Conservation (phyloP, 805 yeast genomes). For the Metschnikowia similis region DNA sequence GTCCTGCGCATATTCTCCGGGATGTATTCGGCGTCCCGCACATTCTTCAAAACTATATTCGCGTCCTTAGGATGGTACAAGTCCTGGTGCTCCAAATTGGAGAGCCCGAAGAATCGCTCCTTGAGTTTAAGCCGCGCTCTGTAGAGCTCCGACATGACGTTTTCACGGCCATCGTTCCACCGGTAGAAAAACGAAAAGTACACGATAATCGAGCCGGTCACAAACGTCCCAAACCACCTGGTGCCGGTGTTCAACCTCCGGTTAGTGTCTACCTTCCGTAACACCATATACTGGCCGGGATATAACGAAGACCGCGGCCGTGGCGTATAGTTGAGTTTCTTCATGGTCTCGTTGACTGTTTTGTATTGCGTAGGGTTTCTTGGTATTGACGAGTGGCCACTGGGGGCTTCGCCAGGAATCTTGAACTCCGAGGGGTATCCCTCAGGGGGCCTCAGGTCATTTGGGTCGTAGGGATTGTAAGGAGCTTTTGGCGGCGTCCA, state of each 20-base stretch:
- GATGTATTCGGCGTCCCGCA: constrained; percentile 40
- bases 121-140: constrained; percentile 55
- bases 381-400: constrained; percentile 55
- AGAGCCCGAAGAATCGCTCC: constrained; percentile 51
- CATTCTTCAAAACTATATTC: constrained; percentile 38
- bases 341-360: constrained; percentile 70
- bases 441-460: constrained; percentile 70
- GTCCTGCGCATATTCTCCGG: constrained; percentile 41
- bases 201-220: constrained; percentile 46
- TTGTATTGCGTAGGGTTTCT: constrained; percentile 63
- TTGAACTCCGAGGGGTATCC: constrained; percentile 84
- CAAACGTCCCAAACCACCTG: constrained; percentile 48
- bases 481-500: constrained; percentile 83
- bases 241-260: constrained; percentile 57
- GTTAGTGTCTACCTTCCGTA: constrained; percentile 54
- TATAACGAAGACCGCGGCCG: constrained; percentile 69
- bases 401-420: constrained; percentile 58
- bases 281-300: constrained; percentile 74
- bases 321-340: constrained; percentile 68
- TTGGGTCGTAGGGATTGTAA: constrained; percentile 79
- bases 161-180: constrained; percentile 83
- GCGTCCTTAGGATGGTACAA: constrained; percentile 44
- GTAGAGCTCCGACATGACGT: constrained; percentile 66
- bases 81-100: constrained; percentile 61
- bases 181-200: constrained; percentile 70